A percentile compares a stretch with the other conserved stretches of the same genome.
These are phyloP conservation scores for Xylaria sp. DNA, from an alignment of 2,329 filamentous ascomycete genomes.

Conservation along the genomic window DNA sequence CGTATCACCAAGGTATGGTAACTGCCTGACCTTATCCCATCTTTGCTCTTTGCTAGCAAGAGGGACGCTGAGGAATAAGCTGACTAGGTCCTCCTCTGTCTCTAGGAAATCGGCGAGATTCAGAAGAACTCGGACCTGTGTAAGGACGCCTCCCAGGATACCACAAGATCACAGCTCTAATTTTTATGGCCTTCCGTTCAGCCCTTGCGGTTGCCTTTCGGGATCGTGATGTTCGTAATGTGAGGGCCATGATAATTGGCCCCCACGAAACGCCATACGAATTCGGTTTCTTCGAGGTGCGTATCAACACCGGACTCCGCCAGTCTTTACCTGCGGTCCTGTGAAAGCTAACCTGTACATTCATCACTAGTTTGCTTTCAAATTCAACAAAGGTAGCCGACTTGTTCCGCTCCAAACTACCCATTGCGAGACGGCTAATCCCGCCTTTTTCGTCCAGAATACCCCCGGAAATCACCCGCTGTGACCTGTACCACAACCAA, in stretches of 20 bases:
- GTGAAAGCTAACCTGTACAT: slow-evolving; percentile 44
- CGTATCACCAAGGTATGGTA: slow-evolving; percentile 74
- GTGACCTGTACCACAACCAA: slow-evolving; percentile 86
- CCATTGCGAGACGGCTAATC: slow-evolving; percentile 18
- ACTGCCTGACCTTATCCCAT: slow-evolving; percentile 47
- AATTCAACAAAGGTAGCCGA: slow-evolving; percentile 76
- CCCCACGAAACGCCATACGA: slow-evolving; percentile 96
- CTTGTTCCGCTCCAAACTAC: slow-evolving; percentile 12
- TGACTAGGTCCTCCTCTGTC: slow-evolving; percentile 2
- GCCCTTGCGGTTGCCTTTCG: slow-evolving; percentile 88
- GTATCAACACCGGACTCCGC: slow-evolving; percentile 42
- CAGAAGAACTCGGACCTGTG: slow-evolving; percentile 87
- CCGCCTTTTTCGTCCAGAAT: slow-evolving; percentile 68
- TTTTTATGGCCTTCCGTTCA: slow-evolving; percentile 51
- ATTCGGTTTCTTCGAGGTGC: slow-evolving; percentile 95
- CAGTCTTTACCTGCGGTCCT: slow-evolving; percentile 7
- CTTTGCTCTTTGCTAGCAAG: slow-evolving; percentile 8
- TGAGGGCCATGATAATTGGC: slow-evolving; percentile 89
- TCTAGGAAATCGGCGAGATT: slow-evolving; percentile 84
- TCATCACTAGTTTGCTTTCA: slow-evolving; percentile 73
- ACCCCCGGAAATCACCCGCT: slow-evolving; percentile 74
- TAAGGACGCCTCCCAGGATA: slow-evolving; percentile 56
- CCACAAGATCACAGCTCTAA: slow-evolving; percentile 31
- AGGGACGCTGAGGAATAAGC: background rate
- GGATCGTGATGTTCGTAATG: slow-evolving; percentile 88